These are phyloP conservation scores for Picea glauca DNA, from an alignment of 75 land plant genomes.

Conservation along the genomic window DNA sequence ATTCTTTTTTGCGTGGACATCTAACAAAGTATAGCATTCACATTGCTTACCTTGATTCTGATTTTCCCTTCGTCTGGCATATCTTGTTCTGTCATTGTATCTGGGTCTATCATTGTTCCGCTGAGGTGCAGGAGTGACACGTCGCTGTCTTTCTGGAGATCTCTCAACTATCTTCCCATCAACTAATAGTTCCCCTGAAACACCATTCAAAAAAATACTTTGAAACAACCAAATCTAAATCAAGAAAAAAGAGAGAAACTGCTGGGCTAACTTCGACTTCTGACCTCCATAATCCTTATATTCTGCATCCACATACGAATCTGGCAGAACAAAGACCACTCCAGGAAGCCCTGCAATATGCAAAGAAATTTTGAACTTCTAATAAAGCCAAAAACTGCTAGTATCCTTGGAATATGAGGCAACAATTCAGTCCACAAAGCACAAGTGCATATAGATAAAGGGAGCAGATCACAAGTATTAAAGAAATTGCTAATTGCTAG, in stretches of 20 bases:
- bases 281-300: conserved; percentile 63
- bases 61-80: conserved; percentile 33
- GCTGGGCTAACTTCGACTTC: background rate
- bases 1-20: too few species aligned
- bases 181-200: conserved; percentile 33
- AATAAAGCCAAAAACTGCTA: background rate
- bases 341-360: conserved; percentile 50
- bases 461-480: too few species aligned
- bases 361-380: background rate
- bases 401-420: too few species aligned
- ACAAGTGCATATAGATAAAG: too few species aligned
- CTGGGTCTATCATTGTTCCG: conserved; percentile 36
- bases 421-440: too few species aligned
- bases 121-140: conserved; percentile 37
- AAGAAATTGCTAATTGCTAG: too few species aligned
- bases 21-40: too few species aligned
- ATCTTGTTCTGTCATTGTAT: conserved; percentile 43
- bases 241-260: background rate
- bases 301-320: conserved; percentile 59
- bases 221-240: background rate
- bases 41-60: conserved; percentile 12
- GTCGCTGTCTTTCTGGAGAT: conserved; percentile 41
- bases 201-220: background rate
- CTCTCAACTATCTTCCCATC: conserved; percentile 43
- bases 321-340: conserved; percentile 64